A percentile compares a stretch with the other conserved stretches of the same genome.
Evolutionary conservation across 2,329 filamentous ascomycete species (phyloP).

Genomic region (Epichloe festucae): DNA sequence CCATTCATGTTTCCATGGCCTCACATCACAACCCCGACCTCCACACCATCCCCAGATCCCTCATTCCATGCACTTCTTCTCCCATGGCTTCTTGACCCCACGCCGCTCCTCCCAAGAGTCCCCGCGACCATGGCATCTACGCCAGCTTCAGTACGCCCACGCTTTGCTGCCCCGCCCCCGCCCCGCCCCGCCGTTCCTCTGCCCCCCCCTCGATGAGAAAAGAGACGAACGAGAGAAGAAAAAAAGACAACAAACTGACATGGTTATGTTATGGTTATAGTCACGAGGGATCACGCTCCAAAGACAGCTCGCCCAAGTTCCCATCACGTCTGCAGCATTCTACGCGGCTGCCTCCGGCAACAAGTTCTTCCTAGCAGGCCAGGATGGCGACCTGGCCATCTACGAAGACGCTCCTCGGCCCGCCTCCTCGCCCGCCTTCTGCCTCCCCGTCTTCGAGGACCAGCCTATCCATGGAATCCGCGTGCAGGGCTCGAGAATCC

Average conservation of each 20-base stretch:
- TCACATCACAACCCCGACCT: not conserved
- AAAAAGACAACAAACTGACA: not conserved
- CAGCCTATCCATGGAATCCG: slow-evolving; percentile 64
- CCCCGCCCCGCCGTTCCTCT: not conserved
- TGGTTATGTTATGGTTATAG: not conserved
- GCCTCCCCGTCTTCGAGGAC: slow-evolving; percentile 44
- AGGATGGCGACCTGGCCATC: slow-evolving; percentile 45
- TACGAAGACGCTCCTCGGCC: slow-evolving; percentile 27
- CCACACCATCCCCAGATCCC: not conserved
- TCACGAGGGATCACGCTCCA: slow-evolving; percentile 9
- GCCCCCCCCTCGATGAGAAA: not conserved
- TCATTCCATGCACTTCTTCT: not conserved
- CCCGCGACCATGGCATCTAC: not conserved
- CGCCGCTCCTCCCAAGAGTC: not conserved
- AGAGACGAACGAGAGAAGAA: not conserved
- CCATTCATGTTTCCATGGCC: not conserved
- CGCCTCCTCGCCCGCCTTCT: slow-evolving; percentile 20
- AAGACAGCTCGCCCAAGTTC: slow-evolving; percentile 32
- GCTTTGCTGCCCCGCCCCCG: not conserved
- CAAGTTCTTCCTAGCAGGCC: slow-evolving; percentile 41
- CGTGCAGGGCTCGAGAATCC: slow-evolving; percentile 20
- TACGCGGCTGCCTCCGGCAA: slow-evolving; percentile 20
- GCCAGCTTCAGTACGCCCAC: not conserved
- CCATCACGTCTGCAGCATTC: slow-evolving; percentile 48
- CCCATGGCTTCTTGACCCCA: slow-evolving; percentile 2